Evolutionary conservation across 352 stramenopile genomes (phyloP).

Genomic region (Phytophthora fragariae): DNA sequence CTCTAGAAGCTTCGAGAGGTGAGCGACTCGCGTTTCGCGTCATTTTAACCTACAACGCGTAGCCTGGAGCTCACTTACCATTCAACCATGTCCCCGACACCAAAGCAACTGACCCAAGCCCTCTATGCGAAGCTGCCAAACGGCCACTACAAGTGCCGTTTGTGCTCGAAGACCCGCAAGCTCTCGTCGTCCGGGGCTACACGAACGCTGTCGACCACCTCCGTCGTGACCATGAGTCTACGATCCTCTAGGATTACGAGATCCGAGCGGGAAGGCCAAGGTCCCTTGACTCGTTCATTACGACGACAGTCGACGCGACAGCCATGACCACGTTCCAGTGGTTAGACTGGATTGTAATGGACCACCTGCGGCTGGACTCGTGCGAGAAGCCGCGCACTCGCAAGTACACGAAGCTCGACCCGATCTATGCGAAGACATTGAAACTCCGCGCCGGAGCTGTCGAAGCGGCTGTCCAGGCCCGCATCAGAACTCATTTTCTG

Average conservation of each 20-base stretch:
- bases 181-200: neutral
- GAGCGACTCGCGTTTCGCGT: no score
- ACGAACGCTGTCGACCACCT: neutral
- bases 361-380: neutral
- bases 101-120: neutral
- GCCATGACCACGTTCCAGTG: neutral
- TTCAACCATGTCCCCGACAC: neutral
- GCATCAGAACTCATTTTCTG: neutral
- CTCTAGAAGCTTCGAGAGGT: neutral
- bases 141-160: neutral
- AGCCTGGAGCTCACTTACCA: neutral
- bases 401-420: neutral
- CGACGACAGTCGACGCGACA: neutral
- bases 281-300: neutral
- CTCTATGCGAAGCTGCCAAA: neutral
- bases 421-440: no score
- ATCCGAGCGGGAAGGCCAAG: neutral
- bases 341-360: neutral
- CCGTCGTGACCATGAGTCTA: neutral
- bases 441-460: no score
- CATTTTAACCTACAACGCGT: neutral
- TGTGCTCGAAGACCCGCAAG: neutral
- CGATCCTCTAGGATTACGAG: neutral
- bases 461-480: no score
- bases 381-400: neutral